Evolutionary conservation across 371 early-diverging fungal genomes (phyloP).

Genomic region (Vairimorpha ceranae): DNA sequence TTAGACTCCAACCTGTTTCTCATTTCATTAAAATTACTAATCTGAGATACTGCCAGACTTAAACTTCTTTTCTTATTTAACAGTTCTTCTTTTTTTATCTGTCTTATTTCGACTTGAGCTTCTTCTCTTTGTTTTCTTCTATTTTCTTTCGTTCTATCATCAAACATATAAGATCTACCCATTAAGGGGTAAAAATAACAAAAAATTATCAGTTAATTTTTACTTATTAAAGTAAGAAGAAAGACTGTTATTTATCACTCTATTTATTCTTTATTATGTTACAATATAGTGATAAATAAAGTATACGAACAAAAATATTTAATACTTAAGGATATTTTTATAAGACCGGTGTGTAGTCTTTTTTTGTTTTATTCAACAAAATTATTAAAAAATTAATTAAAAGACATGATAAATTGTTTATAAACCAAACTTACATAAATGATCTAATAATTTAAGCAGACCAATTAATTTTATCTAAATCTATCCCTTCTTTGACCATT

Average conservation of each 20-base stretch:
- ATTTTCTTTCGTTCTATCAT: conserved; percentile 36
- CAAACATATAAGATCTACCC: conserved; percentile 56
- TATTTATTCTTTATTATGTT: too few species aligned
- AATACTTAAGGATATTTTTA: too few species aligned
- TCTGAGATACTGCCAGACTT: background rate
- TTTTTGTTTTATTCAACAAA: too few species aligned
- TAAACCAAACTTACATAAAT: too few species aligned
- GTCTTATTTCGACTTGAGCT: conserved; percentile 57
- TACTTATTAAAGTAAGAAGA: too few species aligned
- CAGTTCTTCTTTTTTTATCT: conserved; percentile 57
- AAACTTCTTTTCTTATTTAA: conserved; percentile 59
- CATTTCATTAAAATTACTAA: conserved; percentile 47
- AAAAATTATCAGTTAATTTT: too few species aligned
- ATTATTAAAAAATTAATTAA: too few species aligned
- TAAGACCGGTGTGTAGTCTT: too few species aligned
- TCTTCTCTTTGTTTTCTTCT: conserved; percentile 47
- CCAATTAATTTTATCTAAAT: conserved; percentile 56
- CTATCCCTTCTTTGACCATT: conserved; percentile 68
- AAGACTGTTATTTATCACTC: too few species aligned
- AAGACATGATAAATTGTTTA: too few species aligned
- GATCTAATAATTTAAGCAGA: conserved; percentile 11
- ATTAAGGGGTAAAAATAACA: conserved; percentile 34
- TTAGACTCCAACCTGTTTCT: conserved; percentile 38
- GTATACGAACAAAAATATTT: too few species aligned
- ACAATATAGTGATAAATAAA: too few species aligned